Evolutionary conservation across 306 rosid genomes (phyloP).

Genomic region (Ziziphus jujuba): DNA sequence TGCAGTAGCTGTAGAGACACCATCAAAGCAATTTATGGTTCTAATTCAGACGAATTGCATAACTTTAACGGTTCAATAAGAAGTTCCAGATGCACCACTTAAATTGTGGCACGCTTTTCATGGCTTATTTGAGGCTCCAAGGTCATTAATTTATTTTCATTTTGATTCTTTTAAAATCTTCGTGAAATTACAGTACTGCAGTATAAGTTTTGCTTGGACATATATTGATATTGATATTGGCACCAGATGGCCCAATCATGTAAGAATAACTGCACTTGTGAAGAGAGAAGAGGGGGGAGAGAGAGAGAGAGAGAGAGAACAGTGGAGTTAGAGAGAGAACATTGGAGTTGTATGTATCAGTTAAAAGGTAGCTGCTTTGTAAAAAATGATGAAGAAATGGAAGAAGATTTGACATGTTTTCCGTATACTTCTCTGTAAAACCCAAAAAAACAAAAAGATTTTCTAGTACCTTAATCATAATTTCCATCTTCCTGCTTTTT

Average conservation of each 20-base stretch:
- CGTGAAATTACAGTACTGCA: not conserved
- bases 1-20: conserved; percentile 82
- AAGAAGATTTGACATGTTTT: conserved; percentile 16
- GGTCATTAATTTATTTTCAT: not conserved
- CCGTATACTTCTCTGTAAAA: too few relatives aligned
- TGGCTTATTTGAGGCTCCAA: not conserved
- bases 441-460: conserved; percentile 8
- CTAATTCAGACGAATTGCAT: conserved; percentile 64
- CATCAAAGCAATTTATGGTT: conserved; percentile 71
- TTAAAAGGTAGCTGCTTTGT: not conserved
- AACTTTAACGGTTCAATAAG: conserved; percentile 54
- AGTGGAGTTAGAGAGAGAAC: conserved; percentile 8
- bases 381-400: not conserved
- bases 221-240: conserved; percentile 45
- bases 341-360: not conserved
- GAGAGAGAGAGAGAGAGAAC: too few relatives aligned
- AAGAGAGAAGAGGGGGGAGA: conserved; percentile 16
- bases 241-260: conserved; percentile 67
- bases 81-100: conserved; percentile 32
- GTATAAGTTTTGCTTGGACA: not conserved
- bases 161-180: not conserved
- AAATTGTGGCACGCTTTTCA: conserved; percentile 3
- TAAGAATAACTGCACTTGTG: conserved; percentile 63
- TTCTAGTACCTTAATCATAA: conserved; percentile 75
- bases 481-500: conserved; percentile 77